phyloP scores from a whole-genome alignment of 345 rosid genomes.

The Gossypium arboreum region DNA sequence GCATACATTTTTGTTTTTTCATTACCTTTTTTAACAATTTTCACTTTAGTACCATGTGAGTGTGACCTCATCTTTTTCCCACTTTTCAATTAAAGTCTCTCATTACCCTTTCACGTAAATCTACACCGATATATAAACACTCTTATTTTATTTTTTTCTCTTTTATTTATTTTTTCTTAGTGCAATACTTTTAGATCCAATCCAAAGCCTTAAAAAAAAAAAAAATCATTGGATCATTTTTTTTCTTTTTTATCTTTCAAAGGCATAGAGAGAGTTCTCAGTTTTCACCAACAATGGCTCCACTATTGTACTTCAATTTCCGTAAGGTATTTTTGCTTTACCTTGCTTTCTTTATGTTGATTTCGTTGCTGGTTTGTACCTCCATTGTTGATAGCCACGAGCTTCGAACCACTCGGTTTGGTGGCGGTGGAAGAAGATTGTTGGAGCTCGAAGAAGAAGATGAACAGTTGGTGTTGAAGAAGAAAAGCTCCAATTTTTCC shows the following conservation, averaged over 20 bases:
- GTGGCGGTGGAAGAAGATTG: slow-evolving; percentile 35
- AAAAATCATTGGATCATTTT: slow-evolving; percentile 19
- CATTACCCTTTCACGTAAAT: slow-evolving; percentile 4
- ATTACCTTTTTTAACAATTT: too few species aligned
- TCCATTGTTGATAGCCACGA: slow-evolving; percentile 35
- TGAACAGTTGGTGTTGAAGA: slow-evolving; percentile 31
- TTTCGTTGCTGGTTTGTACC: slow-evolving; percentile 26
- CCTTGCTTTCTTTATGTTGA: slow-evolving; percentile 35
- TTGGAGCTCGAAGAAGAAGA: slow-evolving; percentile 35
- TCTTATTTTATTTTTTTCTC: neutral
- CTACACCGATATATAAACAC: slow-evolving; percentile 8
- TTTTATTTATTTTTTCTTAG: neutral
- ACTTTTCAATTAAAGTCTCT: slow-evolving; percentile 35
- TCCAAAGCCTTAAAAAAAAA: slow-evolving; percentile 20
- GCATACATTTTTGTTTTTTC: too few species aligned
- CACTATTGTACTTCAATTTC: slow-evolving; percentile 38
- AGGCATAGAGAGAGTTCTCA: neutral
- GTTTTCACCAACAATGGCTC: slow-evolving; percentile 32
- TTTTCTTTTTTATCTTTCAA: neutral
- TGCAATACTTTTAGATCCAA: slow-evolving; percentile 23
- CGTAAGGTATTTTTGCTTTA: slow-evolving; percentile 44
- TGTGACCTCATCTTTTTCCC: slow-evolving; percentile 29
- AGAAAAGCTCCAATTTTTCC: slow-evolving; percentile 31
- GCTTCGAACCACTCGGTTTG: slow-evolving; percentile 27
- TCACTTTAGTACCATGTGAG: slow-evolving; percentile 31